These are phyloP conservation scores for Simmondsia chinensis DNA, from an alignment of 148 eudicot species.

Conservation along the genomic window DNA sequence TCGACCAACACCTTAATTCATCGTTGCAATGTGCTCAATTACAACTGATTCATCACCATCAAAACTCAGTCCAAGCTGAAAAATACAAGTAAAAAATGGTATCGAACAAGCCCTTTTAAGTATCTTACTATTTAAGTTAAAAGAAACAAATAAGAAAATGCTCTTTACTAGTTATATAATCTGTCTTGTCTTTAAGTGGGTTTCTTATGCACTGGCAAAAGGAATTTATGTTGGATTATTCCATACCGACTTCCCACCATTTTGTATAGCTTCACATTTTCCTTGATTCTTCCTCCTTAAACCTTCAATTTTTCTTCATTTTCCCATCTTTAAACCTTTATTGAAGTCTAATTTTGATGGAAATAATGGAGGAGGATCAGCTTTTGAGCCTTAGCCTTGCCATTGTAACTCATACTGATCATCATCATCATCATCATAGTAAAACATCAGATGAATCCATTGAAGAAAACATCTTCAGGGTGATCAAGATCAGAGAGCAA, in stretches of 20 bases:
- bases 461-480: constrained; percentile 38
- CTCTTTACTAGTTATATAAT: neutral
- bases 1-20: too few species aligned
- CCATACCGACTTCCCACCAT: constrained; percentile 12
- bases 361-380: constrained; percentile 17
- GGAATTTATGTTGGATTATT: constrained; percentile 22
- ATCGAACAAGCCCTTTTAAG: too few species aligned
- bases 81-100: too few species aligned
- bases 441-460: constrained; percentile 14
- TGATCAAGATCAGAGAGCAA: constrained; percentile 42
- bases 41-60: too few species aligned
- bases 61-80: too few species aligned
- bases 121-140: constrained; percentile 3
- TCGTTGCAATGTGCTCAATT: too few species aligned
- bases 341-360: constrained; percentile 25
- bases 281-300: constrained; percentile 7
- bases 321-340: neutral
- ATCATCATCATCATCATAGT: neutral
- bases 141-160: neutral
- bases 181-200: constrained; percentile 17
- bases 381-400: constrained; percentile 49
- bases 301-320: constrained; percentile 5
- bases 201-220: constrained; percentile 13
- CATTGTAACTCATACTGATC: constrained; percentile 16
- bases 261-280: constrained; percentile 7